A percentile compares a stretch with the other conserved stretches of the same genome.
Evolutionary conservation across 805 yeast genomes (phyloP).

Genomic region (Candida suzukii): DNA sequence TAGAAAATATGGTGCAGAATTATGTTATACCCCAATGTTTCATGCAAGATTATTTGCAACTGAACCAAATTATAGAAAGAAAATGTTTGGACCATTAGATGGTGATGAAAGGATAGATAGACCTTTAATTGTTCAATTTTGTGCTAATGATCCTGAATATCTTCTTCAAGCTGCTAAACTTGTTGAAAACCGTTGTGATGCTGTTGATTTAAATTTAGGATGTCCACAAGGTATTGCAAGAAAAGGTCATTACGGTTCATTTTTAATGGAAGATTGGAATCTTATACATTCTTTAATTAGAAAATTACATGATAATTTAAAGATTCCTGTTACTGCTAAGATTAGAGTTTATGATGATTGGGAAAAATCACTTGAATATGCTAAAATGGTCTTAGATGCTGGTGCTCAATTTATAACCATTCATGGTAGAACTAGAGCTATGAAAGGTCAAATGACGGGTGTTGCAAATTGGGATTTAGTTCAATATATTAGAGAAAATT

Average conservation of each 20-base stretch:
- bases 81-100: constrained; percentile 66
- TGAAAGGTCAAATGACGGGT: constrained; percentile 96
- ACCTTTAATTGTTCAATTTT: constrained; percentile 89
- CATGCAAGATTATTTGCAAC: constrained; percentile 89
- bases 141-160: constrained; percentile 91
- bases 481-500: constrained; percentile 65
- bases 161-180: constrained; percentile 72
- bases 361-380: constrained; percentile 79
- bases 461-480: constrained; percentile 88
- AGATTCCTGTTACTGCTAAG: constrained; percentile 91
- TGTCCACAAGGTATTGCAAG: constrained; percentile 98
- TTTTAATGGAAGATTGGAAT: constrained; percentile 96
- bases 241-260: constrained; percentile 93
- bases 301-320: constrained; percentile 65
- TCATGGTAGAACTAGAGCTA: constrained; percentile 94
- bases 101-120: constrained; percentile 67
- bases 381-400: constrained; percentile 79
- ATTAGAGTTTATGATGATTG: constrained; percentile 83
- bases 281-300: constrained; percentile 64
- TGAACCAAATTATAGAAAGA: constrained; percentile 69
- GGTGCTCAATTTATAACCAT: constrained; percentile 95
- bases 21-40: constrained; percentile 95
- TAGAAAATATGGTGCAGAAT: constrained; percentile 82
- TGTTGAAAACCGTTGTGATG: constrained; percentile 84
- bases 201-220: constrained; percentile 91